A percentile compares a stretch with the other conserved stretches of the same genome.
Evolutionary conservation across 164 flowering plant genomes (phyloP).

Genomic region (Stephania cephalantha): DNA sequence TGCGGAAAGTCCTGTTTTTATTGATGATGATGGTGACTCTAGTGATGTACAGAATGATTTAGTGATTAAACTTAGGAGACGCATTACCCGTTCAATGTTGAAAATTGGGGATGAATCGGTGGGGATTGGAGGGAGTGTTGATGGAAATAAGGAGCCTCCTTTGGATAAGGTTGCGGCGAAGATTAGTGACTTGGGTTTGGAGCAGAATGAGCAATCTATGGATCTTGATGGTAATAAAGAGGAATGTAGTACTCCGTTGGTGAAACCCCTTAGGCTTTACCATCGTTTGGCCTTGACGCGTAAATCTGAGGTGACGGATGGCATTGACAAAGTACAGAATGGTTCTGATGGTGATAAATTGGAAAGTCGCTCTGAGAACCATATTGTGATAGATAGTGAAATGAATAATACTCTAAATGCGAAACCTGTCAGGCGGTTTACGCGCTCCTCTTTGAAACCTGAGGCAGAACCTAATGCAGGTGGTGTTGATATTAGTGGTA

Average conservation of each 20-base stretch:
- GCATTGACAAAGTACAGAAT: background rate
- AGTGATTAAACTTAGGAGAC: constrained; percentile 14
- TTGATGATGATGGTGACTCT: background rate
- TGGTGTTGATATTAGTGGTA: background rate
- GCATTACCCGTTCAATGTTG: constrained; percentile 18
- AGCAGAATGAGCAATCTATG: background rate
- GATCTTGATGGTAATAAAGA: constrained; percentile 1
- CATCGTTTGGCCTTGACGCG: background rate
- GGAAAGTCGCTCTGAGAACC: background rate
- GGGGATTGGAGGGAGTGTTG: background rate
- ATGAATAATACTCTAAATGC: constrained; percentile 3
- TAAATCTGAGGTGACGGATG: constrained; percentile 4
- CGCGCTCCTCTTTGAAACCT: constrained; percentile 23
- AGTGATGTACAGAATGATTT: background rate
- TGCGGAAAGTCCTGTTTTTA: background rate
- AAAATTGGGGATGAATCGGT: constrained; percentile 2
- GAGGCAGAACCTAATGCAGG: background rate
- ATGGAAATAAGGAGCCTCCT: background rate
- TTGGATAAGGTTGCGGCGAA: background rate
- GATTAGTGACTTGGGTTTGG: background rate
- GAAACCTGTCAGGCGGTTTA: constrained; percentile 28
- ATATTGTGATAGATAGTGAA: background rate
- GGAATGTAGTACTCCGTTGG: background rate
- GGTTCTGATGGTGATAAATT: background rate
- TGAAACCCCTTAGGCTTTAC: background rate